Evolutionary conservation across 1,139 yeast genomes (phyloP).

Genomic region (Lodderomyces jiufengensis): DNA sequence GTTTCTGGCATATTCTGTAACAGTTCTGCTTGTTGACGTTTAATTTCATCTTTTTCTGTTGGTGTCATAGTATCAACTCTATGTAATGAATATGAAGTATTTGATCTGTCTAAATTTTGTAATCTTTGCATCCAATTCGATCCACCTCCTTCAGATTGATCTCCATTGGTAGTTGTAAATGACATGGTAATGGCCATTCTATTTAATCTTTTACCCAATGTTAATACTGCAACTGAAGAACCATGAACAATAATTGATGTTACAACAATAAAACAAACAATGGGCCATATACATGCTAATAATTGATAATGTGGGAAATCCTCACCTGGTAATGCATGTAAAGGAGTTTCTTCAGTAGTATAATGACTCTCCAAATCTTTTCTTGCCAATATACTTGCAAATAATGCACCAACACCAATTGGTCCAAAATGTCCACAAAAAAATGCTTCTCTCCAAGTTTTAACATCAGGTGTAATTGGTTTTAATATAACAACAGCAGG

Average conservation of each 20-base stretch:
- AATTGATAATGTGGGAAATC: constrained; percentile 63
- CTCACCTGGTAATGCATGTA: constrained; percentile 49
- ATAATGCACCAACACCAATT: constrained; percentile 95
- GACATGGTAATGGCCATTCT: constrained; percentile 93
- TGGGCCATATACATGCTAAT: constrained; percentile 83
- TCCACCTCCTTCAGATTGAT: constrained; percentile 36
- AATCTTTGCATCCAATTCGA: constrained; percentile 83
- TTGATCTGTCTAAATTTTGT: constrained; percentile 69
- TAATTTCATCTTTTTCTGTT: constrained; percentile 10
- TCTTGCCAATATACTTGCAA: constrained; percentile 82
- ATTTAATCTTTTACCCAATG: constrained; percentile 84
- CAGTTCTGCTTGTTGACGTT: constrained; percentile 14
- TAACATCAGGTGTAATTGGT: constrained; percentile 85
- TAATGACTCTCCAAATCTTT: constrained; percentile 63
- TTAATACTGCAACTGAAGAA: constrained; percentile 90
- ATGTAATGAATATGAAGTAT: constrained; percentile 75
- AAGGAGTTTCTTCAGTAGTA: constrained; percentile 59
- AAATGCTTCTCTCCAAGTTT: constrained; percentile 92
- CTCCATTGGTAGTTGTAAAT: constrained; percentile 67
- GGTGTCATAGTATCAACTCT: constrained; percentile 65
- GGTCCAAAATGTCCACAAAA: constrained; percentile 99
- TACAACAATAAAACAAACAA: constrained; percentile 77
- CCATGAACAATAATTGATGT: constrained; percentile 93
- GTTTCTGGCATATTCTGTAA: constrained; percentile 37
- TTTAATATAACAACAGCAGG: constrained; percentile 82